Conservation (phyloP, 2,329 filamentous ascomycete genomes). For the Aspergillus aculeatus region DNA sequence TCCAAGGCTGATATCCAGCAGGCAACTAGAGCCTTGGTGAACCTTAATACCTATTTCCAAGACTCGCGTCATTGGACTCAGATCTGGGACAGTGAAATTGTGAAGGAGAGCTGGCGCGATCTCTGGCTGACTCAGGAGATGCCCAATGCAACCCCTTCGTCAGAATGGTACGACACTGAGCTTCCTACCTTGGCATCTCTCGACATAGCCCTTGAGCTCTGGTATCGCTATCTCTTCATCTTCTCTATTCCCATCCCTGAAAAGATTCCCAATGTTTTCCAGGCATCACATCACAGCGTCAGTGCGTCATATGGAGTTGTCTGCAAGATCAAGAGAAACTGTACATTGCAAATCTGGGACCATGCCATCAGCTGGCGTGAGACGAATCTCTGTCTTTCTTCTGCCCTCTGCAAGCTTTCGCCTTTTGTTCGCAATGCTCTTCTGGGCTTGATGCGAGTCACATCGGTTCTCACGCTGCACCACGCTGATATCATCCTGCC, state of each 20-base stretch:
- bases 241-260: slow-evolving; percentile 59
- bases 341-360: slow-evolving; percentile 63
- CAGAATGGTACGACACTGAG: slow-evolving; percentile 40
- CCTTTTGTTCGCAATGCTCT: slow-evolving; percentile 52
- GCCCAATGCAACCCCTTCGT: slow-evolving; percentile 37
- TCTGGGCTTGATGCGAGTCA: slow-evolving; percentile 49
- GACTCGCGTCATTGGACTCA: slow-evolving; percentile 49
- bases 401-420: slow-evolving; percentile 50
- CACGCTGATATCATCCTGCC: slow-evolving; percentile 62
- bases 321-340: slow-evolving; percentile 60
- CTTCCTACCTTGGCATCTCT: slow-evolving; percentile 39
- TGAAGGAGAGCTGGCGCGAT: slow-evolving; percentile 48
- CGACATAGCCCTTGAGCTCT: slow-evolving; percentile 40
- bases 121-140: slow-evolving; percentile 50
- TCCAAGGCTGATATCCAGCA: slow-evolving; percentile 45
- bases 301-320: slow-evolving; percentile 62
- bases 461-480: slow-evolving; percentile 48
- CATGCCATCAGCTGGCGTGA: slow-evolving; percentile 64
- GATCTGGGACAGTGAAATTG: slow-evolving; percentile 48
- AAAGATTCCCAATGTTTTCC: slow-evolving; percentile 59
- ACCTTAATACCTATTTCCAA: slow-evolving; percentile 52
- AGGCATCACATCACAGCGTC: slow-evolving; percentile 63
- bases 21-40: slow-evolving; percentile 50
- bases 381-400: slow-evolving; percentile 51
- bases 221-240: slow-evolving; percentile 52